phyloP scores from a whole-genome alignment of 495 filamentous ascomycete genomes.

The Penicillium desertorum region DNA sequence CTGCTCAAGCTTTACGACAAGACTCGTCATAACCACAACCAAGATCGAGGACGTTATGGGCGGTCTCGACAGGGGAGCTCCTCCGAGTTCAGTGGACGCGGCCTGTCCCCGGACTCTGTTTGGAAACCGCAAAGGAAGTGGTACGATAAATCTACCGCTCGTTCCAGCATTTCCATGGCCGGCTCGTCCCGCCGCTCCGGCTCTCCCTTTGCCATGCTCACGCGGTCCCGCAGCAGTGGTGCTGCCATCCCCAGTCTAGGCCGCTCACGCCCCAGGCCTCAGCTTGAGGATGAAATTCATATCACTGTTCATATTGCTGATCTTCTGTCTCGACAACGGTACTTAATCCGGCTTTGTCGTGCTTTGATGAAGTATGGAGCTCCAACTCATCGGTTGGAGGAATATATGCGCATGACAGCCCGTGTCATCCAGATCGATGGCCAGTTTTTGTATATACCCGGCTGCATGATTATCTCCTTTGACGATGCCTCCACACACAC shows the following conservation, averaged over 20 bases:
- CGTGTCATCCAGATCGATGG: slow-evolving; percentile 86
- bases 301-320: slow-evolving; percentile 92
- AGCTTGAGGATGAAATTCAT: slow-evolving; percentile 66
- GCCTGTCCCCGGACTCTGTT: slow-evolving; percentile 35
- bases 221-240: slow-evolving; percentile 47
- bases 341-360: slow-evolving; percentile 80
- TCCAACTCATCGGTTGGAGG: slow-evolving; percentile 74
- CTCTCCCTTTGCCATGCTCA: slow-evolving; percentile 42
- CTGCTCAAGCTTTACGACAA: slow-evolving; percentile 73
- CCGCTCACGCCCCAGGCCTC: slow-evolving; percentile 42
- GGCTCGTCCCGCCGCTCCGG: slow-evolving; percentile 47
- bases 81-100: slow-evolving; percentile 34
- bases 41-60: slow-evolving; percentile 33
- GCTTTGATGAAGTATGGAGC: slow-evolving; percentile 85
- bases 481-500: slow-evolving; percentile 88
- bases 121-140: slow-evolving; percentile 57
- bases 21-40: slow-evolving; percentile 19
- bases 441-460: slow-evolving; percentile 89
- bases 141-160: slow-evolving; percentile 58
- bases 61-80: slow-evolving; percentile 37
- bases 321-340: slow-evolving; percentile 74
- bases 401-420: slow-evolving; percentile 89
- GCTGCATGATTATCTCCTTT: slow-evolving; percentile 95
- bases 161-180: slow-evolving; percentile 49
- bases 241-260: slow-evolving; percentile 33